Evolutionary conservation across 345 rosid genomes (phyloP).

Genomic region (Cochlearia excelsa): DNA sequence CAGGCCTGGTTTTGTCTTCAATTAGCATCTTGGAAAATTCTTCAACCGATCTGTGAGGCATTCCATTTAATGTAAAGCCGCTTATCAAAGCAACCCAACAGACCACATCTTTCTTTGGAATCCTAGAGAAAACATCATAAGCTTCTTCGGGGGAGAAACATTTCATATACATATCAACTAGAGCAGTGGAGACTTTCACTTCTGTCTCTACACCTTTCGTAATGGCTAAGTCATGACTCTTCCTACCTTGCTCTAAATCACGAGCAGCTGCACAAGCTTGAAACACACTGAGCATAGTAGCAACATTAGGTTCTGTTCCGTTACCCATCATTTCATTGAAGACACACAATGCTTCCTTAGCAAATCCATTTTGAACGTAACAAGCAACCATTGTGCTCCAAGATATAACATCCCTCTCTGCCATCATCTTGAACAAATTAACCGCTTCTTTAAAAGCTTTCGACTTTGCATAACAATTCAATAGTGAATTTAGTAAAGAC

Average conservation of each 20-base stretch:
- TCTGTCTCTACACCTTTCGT: slow-evolving; percentile 42
- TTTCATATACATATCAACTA: slow-evolving; percentile 62
- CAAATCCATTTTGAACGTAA: slow-evolving; percentile 41
- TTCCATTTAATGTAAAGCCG: slow-evolving; percentile 52
- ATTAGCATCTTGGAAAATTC: slow-evolving; percentile 46
- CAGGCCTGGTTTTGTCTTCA: slow-evolving; percentile 42
- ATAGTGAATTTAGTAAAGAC: slow-evolving; percentile 42
- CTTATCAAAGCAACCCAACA: slow-evolving; percentile 55
- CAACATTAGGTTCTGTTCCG: slow-evolving; percentile 39
- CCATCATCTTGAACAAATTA: slow-evolving; percentile 41
- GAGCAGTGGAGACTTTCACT: slow-evolving; percentile 48
- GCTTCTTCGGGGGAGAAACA: slow-evolving; percentile 48
- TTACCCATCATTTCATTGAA: slow-evolving; percentile 45
- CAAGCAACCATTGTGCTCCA: slow-evolving; percentile 55
- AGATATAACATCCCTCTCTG: slow-evolving; percentile 50
- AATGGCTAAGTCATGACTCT: slow-evolving; percentile 44
- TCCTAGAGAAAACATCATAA: slow-evolving; percentile 46
- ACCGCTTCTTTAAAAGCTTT: slow-evolving; percentile 35
- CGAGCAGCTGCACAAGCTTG: slow-evolving; percentile 50
- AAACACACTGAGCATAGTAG: slow-evolving; percentile 42
- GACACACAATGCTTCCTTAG: slow-evolving; percentile 38
- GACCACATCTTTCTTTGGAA: slow-evolving; percentile 52
- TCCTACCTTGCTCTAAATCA: slow-evolving; percentile 46
- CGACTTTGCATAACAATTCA: slow-evolving; percentile 52
- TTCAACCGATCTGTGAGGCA: slow-evolving; percentile 42